These are phyloP conservation scores for Metschnikowia hibisci DNA, from an alignment of 805 yeast genomes.

Conservation along the genomic window DNA sequence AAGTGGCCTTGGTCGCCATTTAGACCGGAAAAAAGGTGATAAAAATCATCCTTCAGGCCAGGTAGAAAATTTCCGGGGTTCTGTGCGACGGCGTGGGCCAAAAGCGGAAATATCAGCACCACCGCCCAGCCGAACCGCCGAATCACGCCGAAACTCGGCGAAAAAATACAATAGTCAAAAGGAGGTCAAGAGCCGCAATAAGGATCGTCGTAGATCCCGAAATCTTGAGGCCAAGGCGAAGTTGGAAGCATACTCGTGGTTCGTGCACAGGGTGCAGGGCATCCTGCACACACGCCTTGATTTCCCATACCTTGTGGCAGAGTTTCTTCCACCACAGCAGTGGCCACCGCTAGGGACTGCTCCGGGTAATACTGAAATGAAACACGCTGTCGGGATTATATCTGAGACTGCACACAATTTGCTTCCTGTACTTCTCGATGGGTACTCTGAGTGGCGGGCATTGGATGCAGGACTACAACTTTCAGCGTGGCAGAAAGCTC, in stretches of 20 bases:
- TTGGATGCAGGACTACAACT: background rate
- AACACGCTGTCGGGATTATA: background rate
- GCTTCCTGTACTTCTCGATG: background rate
- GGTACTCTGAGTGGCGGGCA: slow-evolving; percentile 5
- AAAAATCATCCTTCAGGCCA: slow-evolving; percentile 46
- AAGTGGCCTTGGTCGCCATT: slow-evolving; percentile 58
- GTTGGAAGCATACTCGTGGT: slow-evolving; percentile 13
- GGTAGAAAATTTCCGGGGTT: slow-evolving; percentile 43
- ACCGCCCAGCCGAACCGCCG: slow-evolving; percentile 1
- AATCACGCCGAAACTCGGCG: background rate
- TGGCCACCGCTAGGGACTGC: slow-evolving; percentile 10
- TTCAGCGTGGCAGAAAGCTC: slow-evolving; percentile 4
- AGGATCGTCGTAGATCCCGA: slow-evolving; percentile 41
- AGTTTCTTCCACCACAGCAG: slow-evolving; percentile 1
- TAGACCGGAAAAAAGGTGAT: slow-evolving; percentile 54
- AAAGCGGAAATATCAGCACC: background rate
- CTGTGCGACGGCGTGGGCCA: slow-evolving; percentile 26
- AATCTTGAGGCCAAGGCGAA: slow-evolving; percentile 41
- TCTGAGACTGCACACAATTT: background rate
- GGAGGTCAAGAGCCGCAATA: slow-evolving; percentile 45
- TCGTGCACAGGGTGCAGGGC: background rate
- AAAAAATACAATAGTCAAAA: slow-evolving; percentile 41
- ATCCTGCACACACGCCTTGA: background rate
- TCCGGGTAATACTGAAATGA: slow-evolving; percentile 8
- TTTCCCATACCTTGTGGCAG: slow-evolving; percentile 8